Base-by-base conservation (phyloP, 1,139 yeast species). In the Arxiozyma slooffiae region DNA sequence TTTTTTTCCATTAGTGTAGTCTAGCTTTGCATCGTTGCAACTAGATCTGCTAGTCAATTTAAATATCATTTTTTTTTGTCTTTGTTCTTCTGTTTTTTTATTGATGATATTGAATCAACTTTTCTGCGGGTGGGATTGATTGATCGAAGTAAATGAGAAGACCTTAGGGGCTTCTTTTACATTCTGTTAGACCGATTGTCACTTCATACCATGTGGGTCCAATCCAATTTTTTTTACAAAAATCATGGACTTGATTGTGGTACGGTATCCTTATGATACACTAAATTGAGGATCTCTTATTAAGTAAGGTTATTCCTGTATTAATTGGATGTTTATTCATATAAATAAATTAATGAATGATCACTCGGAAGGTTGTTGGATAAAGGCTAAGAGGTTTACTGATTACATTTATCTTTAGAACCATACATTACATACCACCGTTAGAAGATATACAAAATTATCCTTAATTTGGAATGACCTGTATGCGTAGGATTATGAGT, bases 1-100 rank as follows among this genome's bases (percentile, higher is more conserved):
- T 81, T 90, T 62, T 90, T n/a, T n/a, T n/a, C n/a, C 67, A 73
- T 90, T 77, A 80, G 95, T 38, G 96, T 96, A 0, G 89, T 89
- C 66, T 90, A 97, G 97, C 72, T 90, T 57, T 76, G 97, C 63
- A 85, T 97, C 0, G 90, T 90, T 72, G 96, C 97, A 4, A 83
- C 96, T 17, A 79, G 80, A 55, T 72, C 89, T 14, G 80, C 88
- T 67, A 79, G 74, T 60, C n/a, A 96, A 89, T 63, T 74, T 90
- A 60, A 69, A 78, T 67, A 77, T 86, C 58, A 95, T 94, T 22
- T 80, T 72, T 81, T 2, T 70, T 89, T 53, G 95, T 96, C 1
- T 77, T 92, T 0, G 64, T 85, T 52, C 76, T 85, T 38, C 73
- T 82, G 43, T 79, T 85, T 74, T 20, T 75, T 88, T 53, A 78